phyloP scores from a whole-genome alignment of 2,329 filamentous ascomycete species.

The Fusarium luffae region DNA sequence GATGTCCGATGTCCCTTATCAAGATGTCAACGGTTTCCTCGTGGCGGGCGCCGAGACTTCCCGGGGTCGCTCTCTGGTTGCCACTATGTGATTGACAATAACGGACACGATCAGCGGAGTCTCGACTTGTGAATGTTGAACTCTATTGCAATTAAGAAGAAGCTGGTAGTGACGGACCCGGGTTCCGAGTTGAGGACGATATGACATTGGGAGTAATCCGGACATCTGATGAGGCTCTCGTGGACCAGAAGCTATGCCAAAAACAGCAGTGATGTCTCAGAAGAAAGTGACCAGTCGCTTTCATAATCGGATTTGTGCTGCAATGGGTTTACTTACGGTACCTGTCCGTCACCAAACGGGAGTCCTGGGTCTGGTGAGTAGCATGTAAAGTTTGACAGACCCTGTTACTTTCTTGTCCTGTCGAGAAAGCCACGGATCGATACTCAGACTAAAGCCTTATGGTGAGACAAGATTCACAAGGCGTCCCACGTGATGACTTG shows the following conservation, averaged over 20 bases:
- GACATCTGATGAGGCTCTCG: not conserved
- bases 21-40: not conserved
- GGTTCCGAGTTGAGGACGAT: too few relatives aligned
- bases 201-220: not conserved
- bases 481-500: not conserved
- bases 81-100: too few relatives aligned
- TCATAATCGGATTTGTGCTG: not conserved
- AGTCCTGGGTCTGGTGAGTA: not conserved
- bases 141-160: too few relatives aligned
- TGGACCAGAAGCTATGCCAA: not conserved
- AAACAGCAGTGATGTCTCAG: not conserved
- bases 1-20: not conserved
- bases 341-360: not conserved
- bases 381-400: not conserved
- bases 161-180: not conserved
- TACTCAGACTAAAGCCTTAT: not conserved
- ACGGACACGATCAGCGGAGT: not conserved
- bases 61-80: not conserved
- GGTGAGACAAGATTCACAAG: not conserved
- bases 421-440: constrained; percentile 24
- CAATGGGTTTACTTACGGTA: not conserved
- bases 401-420: constrained; percentile 8
- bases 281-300: constrained; percentile 5
- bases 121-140: too few relatives aligned
- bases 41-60: not conserved